Evolutionary conservation across 75 land plant species (phyloP).

Genomic region (Pinus taeda): DNA sequence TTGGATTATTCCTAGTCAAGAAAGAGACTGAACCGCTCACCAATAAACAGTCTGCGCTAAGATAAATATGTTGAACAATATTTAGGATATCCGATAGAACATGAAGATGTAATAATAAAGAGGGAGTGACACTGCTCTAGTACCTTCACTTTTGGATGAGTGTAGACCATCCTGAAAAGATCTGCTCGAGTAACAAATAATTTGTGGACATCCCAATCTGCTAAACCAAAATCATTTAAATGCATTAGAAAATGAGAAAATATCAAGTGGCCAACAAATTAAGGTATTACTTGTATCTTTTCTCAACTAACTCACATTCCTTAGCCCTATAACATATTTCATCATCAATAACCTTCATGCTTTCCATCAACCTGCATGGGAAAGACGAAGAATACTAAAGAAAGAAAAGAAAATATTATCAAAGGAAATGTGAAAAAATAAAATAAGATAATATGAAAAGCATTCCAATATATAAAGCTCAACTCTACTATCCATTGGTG

Average conservation of each 20-base stretch:
- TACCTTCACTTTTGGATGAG: slow-evolving; percentile 98
- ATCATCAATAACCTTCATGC: slow-evolving; percentile 83
- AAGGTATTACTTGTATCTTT: background rate
- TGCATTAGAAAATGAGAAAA: background rate
- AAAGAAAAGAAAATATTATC: background rate
- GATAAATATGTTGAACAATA: background rate
- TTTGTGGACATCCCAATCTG: slow-evolving; percentile 71
- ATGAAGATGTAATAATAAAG: background rate
- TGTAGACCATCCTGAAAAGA: slow-evolving; percentile 78
- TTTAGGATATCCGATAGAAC: background rate
- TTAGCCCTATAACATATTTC: slow-evolving; percentile 94
- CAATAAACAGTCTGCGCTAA: background rate
- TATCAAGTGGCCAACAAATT: background rate
- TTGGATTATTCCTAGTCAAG: background rate
- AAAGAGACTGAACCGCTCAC: background rate
- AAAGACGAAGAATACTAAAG: background rate
- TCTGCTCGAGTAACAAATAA: slow-evolving; percentile 88
- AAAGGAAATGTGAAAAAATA: background rate
- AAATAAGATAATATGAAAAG: background rate
- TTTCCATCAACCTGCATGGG: slow-evolving; percentile 79
- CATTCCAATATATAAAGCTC: background rate
- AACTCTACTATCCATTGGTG: background rate
- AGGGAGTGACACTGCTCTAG: background rate
- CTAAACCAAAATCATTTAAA: background rate
- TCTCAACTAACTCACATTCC: slow-evolving; percentile 56